phyloP scores from a whole-genome alignment of 1,139 yeast species.

The Scheffersomyces segobiensis region DNA sequence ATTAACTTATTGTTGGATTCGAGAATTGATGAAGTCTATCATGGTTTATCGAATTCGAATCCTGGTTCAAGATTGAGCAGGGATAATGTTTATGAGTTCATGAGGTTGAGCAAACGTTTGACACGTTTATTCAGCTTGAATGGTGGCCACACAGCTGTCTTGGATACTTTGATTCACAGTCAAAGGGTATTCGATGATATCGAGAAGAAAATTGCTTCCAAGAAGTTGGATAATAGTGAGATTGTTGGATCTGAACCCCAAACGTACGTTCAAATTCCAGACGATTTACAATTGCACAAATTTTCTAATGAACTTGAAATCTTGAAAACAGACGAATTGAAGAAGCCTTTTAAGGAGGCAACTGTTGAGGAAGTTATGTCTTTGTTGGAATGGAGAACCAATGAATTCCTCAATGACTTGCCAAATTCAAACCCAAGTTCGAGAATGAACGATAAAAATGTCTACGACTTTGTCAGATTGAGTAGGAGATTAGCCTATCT shows the following conservation, averaged over 20 bases:
- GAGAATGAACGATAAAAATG: constrained; percentile 8
- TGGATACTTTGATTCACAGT: constrained; percentile 33
- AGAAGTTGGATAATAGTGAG: background rate
- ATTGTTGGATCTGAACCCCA: background rate
- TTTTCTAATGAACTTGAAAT: constrained; percentile 14
- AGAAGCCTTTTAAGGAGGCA: constrained; percentile 8
- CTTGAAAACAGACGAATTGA: constrained; percentile 13
- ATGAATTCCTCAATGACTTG: constrained; percentile 12
- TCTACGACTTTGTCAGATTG: constrained; percentile 13
- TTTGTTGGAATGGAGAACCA: constrained; percentile 20
- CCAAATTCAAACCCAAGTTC: constrained; percentile 3
- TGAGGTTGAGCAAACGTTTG: constrained; percentile 22
- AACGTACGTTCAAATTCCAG: constrained; percentile 22
- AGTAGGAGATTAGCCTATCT: constrained; percentile 14
- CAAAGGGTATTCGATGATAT: constrained; percentile 25
- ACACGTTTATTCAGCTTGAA: constrained; percentile 25
- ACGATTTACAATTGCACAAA: constrained; percentile 20
- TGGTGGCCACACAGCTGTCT: constrained; percentile 31
- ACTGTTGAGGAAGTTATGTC: constrained; percentile 14
- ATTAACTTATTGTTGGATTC: constrained; percentile 16
- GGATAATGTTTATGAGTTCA: constrained; percentile 18
- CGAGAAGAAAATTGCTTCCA: constrained; percentile 18
- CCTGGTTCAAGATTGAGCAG: constrained; percentile 18
- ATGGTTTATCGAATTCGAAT: constrained; percentile 10
- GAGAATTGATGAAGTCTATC: constrained; percentile 19